Evolutionary conservation across 371 early-diverging fungal genomes (phyloP), one percentile per base, ranked within the genome.

Genomic region (Choanephora cucurbitarum): DNA sequence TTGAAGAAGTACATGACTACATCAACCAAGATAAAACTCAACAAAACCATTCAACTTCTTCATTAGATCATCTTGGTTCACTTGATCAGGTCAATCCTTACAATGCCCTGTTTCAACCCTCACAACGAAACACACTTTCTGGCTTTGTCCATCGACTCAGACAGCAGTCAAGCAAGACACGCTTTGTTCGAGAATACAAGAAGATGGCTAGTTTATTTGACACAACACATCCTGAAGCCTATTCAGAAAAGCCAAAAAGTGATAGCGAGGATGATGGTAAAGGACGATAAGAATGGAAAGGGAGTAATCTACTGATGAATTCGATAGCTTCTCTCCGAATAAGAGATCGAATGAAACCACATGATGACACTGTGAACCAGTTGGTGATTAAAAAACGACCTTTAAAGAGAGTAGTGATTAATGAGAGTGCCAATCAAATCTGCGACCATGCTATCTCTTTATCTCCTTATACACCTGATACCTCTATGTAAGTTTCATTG

Each of bases 341-440:
- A 22, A 52, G 51, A 10, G 58, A 58, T 46, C 40, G 14, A 37
- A 13, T 46, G 15, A n/a, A 14, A 2, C 15, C 46, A 46, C 13
- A 19, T 46, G 50, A 50, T n/a, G n/a, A n/a, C n/a, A 28, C 28
- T 5, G 28, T 28, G 7, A 7, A 3, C 7, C 28, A 28, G 7
- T 28, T 28, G 28, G 7, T 28, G 28, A 28, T 28, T 7, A 28
- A 51, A 41, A 56, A 54, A 31, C 47, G 41, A 14, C 39, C 58
- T 9, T 13, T 13, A 13, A 58, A 58, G 10, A 48, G 23, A 23
- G 62, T 61, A 2, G 14, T 50, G 15, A 61, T 61, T 4, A 61
- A 61, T 23, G 66, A 73, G 60, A 55, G 54, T 42, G 55, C 67
- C 43, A 52, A 59, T 60, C 55, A 70, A 58, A 42, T 64, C 42